Base-by-base conservation (phyloP, 1,284 basidiomycete species). In the Heterobasidion occidentale region DNA sequence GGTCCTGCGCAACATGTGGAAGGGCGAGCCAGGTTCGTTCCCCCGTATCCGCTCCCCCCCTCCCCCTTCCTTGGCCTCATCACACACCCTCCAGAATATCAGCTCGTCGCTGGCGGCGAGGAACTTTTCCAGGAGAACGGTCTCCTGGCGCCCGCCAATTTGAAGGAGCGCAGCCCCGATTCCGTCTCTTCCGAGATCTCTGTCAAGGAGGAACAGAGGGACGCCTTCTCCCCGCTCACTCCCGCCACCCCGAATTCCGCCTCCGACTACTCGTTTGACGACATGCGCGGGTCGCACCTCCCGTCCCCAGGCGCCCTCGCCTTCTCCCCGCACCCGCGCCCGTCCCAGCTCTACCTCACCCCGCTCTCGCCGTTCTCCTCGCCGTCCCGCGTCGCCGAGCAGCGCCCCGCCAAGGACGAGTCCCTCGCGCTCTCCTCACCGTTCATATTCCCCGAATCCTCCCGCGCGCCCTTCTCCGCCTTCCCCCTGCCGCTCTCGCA, bases 1-100 rank as follows among this genome's bases (percentile, higher is more conserved):
- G 66, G 88, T 90, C 56, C 69, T 90, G 51, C 75, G 87, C 49
- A 90, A 90, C 66, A 90, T 90, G 88, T 90, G 87, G 88, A 89
- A 89, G 66, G 88, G 86, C 38, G 81, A 88, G 59, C 77, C 83
- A 73, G 82, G 87, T 87, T 60, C 46, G 76, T 65, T 46, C 11
- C 17, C 58, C 27, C 27, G 12, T 42, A 2, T 7, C 38, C 38
- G 15, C 48, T 35, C 50, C 36, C 52, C 46, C 42, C 53, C 36
- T 47, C 49, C 38, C 38, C 3, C n/a, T 9, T 42, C 38, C 38
- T 42, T n/a, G 3, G 12, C 38, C 38, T n/a, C 38, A 42, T 42
- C 38, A 42, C n/a, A 5, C 38, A 59, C 46, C 50, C 49, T 14
- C 7, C 70, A 86, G 80, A 82, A 58, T 81, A 78, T 59, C 73